These are phyloP conservation scores for Scortechinia acanthostroma DNA, from an alignment of 2,329 filamentous ascomycete species.

Conservation along the genomic window DNA sequence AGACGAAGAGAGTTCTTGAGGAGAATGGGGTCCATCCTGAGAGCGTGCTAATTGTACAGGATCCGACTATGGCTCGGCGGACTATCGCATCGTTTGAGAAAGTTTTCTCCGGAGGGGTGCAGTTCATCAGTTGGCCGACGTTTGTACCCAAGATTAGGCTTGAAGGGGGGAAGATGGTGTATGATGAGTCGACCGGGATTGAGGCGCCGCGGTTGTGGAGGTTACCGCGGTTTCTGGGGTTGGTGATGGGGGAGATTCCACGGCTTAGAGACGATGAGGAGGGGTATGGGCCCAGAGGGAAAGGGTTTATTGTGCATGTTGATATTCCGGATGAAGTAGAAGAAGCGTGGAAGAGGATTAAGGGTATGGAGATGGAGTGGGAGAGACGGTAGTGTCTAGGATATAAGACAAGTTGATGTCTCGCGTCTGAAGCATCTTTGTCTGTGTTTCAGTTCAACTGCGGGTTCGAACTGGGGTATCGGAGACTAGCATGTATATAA, in stretches of 20 bases:
- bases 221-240: slow-evolving; percentile 24
- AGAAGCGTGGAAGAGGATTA: slow-evolving; percentile 19
- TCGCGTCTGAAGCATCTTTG: too few species aligned
- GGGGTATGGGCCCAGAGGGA: slow-evolving; percentile 33
- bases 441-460: too few species aligned
- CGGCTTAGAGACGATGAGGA: slow-evolving; percentile 28
- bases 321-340: slow-evolving; percentile 25
- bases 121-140: slow-evolving; percentile 16
- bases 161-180: not conserved
- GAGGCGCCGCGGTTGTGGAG: slow-evolving; percentile 25
- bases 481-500: too few species aligned
- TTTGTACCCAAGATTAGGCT: slow-evolving; percentile 14
- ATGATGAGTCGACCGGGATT: not conserved
- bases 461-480: too few species aligned
- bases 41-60: slow-evolving; percentile 27
- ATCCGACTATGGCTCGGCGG: slow-evolving; percentile 33
- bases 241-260: slow-evolving; percentile 32
- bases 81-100: slow-evolving; percentile 30
- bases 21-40: slow-evolving; percentile 9
- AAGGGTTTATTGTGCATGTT: slow-evolving; percentile 31
- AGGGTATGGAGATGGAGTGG: too few species aligned
- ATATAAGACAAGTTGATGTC: too few species aligned
- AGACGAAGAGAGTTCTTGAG: slow-evolving; percentile 24
- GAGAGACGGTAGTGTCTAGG: too few species aligned
- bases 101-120: slow-evolving; percentile 12